Conservation (phyloP, 1,284 basidiomycete genomes). For the Cryptococcus sp. region DNA sequence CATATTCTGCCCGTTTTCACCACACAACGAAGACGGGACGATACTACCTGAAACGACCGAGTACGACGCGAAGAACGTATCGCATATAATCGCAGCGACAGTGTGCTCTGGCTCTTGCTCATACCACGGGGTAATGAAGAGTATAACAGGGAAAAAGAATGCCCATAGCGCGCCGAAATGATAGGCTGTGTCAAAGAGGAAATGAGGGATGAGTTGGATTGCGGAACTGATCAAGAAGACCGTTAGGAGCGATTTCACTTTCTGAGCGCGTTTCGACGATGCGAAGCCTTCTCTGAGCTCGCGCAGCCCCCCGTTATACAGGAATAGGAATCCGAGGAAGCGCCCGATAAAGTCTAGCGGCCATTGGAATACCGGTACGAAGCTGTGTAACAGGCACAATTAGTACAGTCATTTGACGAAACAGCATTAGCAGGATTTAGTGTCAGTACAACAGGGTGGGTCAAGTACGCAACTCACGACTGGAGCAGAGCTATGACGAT, state of each 20-base stretch:
- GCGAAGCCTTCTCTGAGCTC: conserved; percentile 27
- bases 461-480: conserved; percentile 22
- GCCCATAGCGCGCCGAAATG: conserved; percentile 43
- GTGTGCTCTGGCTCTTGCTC: conserved; percentile 30
- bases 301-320: conserved; percentile 28
- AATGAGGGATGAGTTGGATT: conserved; percentile 30
- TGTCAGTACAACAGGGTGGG: neutral
- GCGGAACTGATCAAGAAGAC: conserved; percentile 27
- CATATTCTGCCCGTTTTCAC: conserved; percentile 17
- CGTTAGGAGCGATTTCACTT: conserved; percentile 32
- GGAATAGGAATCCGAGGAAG: conserved; percentile 28
- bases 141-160: conserved; percentile 34
- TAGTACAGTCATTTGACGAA: neutral
- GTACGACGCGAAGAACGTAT: conserved; percentile 25
- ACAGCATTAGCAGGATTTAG: neutral
- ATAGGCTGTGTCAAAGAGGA: conserved; percentile 33
- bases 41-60: conserved; percentile 20
- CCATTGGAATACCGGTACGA: conserved; percentile 34
- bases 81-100: conserved; percentile 31
- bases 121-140: conserved; percentile 26
- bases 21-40: conserved; percentile 19
- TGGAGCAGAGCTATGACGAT: conserved; percentile 29
- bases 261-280: conserved; percentile 13
- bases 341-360: conserved; percentile 30
- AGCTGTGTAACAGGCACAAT: conserved; percentile 9